phyloP scores from a whole-genome alignment of 73 alveolate species.

The Tetrahymena elliotti region DNA sequence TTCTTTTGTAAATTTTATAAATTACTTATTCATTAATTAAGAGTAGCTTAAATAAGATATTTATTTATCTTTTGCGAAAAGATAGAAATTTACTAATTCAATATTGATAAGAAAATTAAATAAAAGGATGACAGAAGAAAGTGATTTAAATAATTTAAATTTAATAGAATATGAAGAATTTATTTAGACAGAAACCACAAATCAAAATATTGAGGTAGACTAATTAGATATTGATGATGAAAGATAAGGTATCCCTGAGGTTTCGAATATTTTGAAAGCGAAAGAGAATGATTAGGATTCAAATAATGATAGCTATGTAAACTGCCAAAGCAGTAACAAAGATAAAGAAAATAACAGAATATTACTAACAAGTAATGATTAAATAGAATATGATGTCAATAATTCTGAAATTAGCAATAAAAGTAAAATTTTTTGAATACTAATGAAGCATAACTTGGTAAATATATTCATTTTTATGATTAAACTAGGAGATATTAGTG shows the following conservation, averaged over 20 bases:
- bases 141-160: background rate
- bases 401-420: background rate
- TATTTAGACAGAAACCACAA: background rate
- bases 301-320: background rate
- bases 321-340: background rate
- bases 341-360: background rate
- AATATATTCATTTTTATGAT: background rate
- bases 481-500: background rate
- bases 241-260: background rate
- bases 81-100: background rate
- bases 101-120: background rate
- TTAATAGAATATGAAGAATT: background rate
- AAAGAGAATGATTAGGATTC: background rate
- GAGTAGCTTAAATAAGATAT: background rate
- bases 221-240: background rate
- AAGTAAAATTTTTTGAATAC: background rate
- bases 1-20: background rate
- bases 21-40: background rate
- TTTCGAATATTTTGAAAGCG: background rate
- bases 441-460: background rate
- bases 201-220: background rate
- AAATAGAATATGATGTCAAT: background rate
- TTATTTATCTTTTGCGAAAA: background rate
- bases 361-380: background rate
- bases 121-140: background rate